These are phyloP conservation scores for Colletotrichum sublineola DNA, from an alignment of 2,329 filamentous ascomycete genomes.

Conservation along the genomic window DNA sequence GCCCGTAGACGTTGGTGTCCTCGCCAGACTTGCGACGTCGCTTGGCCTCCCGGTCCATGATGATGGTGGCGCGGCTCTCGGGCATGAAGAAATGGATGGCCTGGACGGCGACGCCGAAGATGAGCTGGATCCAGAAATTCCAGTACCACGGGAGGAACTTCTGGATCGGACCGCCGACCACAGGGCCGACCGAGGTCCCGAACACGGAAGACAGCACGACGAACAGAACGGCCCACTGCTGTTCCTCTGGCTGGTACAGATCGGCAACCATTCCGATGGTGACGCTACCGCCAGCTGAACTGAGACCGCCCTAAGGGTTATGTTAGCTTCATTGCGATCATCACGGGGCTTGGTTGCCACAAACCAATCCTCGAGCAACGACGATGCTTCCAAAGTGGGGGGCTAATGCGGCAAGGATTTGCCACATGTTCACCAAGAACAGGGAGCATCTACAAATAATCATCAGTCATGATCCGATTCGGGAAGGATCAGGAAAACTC, in stretches of 20 bases:
- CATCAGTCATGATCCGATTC: neutral
- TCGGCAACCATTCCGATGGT: conserved; percentile 76
- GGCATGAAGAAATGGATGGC: conserved; percentile 64
- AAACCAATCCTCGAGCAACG: conserved; percentile 53
- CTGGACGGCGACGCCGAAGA: conserved; percentile 67
- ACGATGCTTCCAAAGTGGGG: conserved; percentile 58
- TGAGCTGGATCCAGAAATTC: conserved; percentile 74
- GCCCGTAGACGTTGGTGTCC: conserved; percentile 57
- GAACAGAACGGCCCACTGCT: conserved; percentile 71
- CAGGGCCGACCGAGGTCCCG: conserved; percentile 66
- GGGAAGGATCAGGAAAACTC: conserved; percentile 44
- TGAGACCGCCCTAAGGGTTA: conserved; percentile 64
- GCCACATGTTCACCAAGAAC: conserved; percentile 67
- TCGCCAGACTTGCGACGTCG: conserved; percentile 63
- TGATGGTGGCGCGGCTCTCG: conserved; percentile 69
- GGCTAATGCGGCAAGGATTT: conserved; percentile 60
- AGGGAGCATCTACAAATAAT: conserved; percentile 46
- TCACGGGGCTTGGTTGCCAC: neutral
- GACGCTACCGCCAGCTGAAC: conserved; percentile 74
- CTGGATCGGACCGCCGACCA: conserved; percentile 67
- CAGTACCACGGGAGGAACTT: conserved; percentile 65
- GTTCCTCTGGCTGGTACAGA: conserved; percentile 69
- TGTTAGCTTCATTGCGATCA: neutral
- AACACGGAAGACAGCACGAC: conserved; percentile 70
- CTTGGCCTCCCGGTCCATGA: conserved; percentile 71